Conservation (phyloP, 2,329 filamentous ascomycete genomes). For the Nectriaceae sp. region DNA sequence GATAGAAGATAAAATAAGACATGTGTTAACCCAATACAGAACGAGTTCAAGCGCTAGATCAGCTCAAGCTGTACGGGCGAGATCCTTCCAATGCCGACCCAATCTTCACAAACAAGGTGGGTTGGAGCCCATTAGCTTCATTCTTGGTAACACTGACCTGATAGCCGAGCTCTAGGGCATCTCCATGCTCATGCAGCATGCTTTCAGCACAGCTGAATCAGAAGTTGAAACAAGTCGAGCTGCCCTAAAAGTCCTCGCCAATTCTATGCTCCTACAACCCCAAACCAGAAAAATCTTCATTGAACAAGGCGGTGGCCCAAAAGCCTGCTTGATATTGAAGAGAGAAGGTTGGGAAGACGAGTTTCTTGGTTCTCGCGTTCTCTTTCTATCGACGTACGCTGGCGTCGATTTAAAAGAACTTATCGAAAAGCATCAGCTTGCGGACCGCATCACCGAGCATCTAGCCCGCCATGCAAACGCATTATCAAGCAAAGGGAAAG, state of each 20-base stretch:
- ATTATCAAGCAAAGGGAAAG: slow-evolving; percentile 31
- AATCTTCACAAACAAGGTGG: slow-evolving; percentile 79
- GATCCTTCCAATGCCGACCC: slow-evolving; percentile 72
- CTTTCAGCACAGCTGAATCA: slow-evolving; percentile 69
- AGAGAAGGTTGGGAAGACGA: slow-evolving; percentile 79
- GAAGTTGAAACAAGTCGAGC: slow-evolving; percentile 68
- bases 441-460: slow-evolving; percentile 66
- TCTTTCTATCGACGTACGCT: slow-evolving; percentile 51
- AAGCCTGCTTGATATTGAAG: slow-evolving; percentile 71
- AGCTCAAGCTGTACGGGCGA: slow-evolving; percentile 70
- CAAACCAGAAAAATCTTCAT: slow-evolving; percentile 46
- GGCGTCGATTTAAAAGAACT: slow-evolving; percentile 51
- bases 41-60: slow-evolving; percentile 60
- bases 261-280: slow-evolving; percentile 63
- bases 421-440: slow-evolving; percentile 44
- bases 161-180: slow-evolving; percentile 61
- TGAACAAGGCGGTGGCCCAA: slow-evolving; percentile 55
- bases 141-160: not conserved
- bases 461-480: slow-evolving; percentile 67
- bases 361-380: slow-evolving; percentile 63
- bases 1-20: not conserved
- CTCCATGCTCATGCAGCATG: slow-evolving; percentile 69
- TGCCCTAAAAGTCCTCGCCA: slow-evolving; percentile 78
- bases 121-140: slow-evolving; percentile 18
- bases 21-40: slow-evolving; percentile 47